Base-by-base conservation (phyloP, 352 stramenopile genomes). In the Globisporangium barbulae region DNA sequence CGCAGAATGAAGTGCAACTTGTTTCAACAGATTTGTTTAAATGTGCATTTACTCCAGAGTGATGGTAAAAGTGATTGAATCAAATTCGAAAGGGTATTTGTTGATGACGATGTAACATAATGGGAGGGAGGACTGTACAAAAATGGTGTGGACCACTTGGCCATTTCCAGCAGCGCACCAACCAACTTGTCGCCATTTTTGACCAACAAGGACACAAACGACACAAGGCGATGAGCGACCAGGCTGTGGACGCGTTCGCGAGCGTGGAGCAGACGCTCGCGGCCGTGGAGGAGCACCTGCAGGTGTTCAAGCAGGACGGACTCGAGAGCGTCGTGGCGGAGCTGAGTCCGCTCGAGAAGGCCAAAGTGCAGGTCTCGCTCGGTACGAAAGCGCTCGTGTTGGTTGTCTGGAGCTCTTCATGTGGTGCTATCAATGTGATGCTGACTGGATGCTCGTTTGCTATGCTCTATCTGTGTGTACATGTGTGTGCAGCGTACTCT, bases 351-450 rank as follows among this genome's bases (percentile, higher is more conserved):
- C 59, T 96, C 30, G 82, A 94, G 61, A 85, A 88, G 42, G 87
- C 87, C 33, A 96, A 94, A 64, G 76, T 93, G 57, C 81, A 94
- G 61, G 87, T 96, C 47, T 90, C 83, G 19, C 64, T 96, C 3
- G 85, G 87, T 96, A 58, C 31, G 52, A 45, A 58, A 19, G n/a
- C 22, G 6, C 25, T 30, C 48, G 22, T 44, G 17, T 5, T 59
- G 17, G 13, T 21, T 48, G 42, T 22, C 19, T 48, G 17, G 42
- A 48, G 42, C 42, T 48, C 42, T 19, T 30, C 45, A 15, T 44
- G 33, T 5, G 49, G 10, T 42, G 42, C n/a, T 12, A 6, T 31
- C 5, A n/a, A 25, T 49, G 33, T 21, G 15, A 13, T 19, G 21
- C 39, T 52, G n/a, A n/a, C 15, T 45, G 19, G 50, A 21, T 49